phyloP scores from a whole-genome alignment of 2,329 filamentous ascomycete species.

The Ampelomyces quisqualis region DNA sequence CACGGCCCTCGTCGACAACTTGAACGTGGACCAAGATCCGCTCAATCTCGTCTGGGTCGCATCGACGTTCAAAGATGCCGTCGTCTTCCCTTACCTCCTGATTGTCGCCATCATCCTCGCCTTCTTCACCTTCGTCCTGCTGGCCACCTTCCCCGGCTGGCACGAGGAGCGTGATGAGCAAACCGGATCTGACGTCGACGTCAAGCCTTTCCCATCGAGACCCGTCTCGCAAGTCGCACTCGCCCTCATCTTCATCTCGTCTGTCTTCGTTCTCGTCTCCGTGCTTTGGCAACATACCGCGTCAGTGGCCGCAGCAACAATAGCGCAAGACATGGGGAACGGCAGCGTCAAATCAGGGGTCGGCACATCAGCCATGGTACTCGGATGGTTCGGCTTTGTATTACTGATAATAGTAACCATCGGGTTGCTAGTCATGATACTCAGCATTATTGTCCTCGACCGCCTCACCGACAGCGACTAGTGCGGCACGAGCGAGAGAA shows the following conservation, averaged over 20 bases:
- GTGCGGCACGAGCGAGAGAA: constrained; percentile 4
- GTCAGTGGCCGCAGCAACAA: constrained; percentile 89
- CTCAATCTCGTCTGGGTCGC: constrained; percentile 97
- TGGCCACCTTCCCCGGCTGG: constrained; percentile 97
- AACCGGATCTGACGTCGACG: constrained; percentile 77
- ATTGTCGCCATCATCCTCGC: constrained; percentile 98
- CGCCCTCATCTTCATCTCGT: constrained; percentile 79
- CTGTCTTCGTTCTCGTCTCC: constrained; percentile 65
- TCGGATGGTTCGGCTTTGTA: constrained; percentile 97
- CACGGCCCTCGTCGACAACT: constrained; percentile 84
- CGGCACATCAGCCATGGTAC: constrained; percentile 91
- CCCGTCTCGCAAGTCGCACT: constrained; percentile 91
- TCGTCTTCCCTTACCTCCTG: constrained; percentile 97
- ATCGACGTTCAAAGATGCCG: constrained; percentile 95
- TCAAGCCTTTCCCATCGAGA: constrained; percentile 90
- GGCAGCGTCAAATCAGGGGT: constrained; percentile 84
- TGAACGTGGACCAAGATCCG: constrained; percentile 89
- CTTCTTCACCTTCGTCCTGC: constrained; percentile 90
- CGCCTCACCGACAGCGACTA: constrained; percentile 53
- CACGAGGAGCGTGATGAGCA: constrained; percentile 82
- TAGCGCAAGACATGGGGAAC: constrained; percentile 90
- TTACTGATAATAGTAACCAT: constrained; percentile 94
- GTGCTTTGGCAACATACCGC: constrained; percentile 92
- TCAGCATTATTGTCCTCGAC: constrained; percentile 81
- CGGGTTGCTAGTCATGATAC: constrained; percentile 90